Percentiles rank a stretch among this genome's conserved stretches.
phyloP scores from a whole-genome alignment of 2,329 filamentous ascomycete species.

The Zelopaecilomyces penicillatus region DNA sequence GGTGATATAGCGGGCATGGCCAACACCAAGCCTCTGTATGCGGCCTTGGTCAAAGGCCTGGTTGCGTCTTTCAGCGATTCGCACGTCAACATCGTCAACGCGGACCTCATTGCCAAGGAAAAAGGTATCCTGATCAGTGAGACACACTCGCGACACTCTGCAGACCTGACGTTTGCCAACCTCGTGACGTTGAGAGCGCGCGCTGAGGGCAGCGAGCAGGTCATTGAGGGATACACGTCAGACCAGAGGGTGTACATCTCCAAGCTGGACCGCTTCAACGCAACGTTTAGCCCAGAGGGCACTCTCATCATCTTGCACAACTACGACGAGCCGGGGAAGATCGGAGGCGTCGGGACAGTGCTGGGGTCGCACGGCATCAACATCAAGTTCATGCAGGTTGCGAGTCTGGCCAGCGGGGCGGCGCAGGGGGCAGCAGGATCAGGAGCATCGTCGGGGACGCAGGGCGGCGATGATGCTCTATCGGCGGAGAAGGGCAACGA shows the following conservation, averaged over 20 bases:
- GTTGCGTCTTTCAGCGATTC: constrained; percentile 59
- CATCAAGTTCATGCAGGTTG: constrained; percentile 73
- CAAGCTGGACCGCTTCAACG: constrained; percentile 63
- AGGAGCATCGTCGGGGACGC: not conserved
- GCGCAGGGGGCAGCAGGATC: constrained; percentile 9
- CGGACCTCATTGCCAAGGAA: constrained; percentile 64
- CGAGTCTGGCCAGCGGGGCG: constrained; percentile 33
- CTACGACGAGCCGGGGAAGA: constrained; percentile 75
- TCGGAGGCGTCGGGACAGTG: constrained; percentile 66
- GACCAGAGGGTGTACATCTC: constrained; percentile 61
- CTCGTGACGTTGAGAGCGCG: constrained; percentile 60
- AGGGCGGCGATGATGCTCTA: constrained; percentile 52
- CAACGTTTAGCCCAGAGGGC: constrained; percentile 64
- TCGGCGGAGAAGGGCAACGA: constrained; percentile 34
- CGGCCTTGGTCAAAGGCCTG: constrained; percentile 70
- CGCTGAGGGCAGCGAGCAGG: constrained; percentile 28
- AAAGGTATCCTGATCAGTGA: constrained; percentile 73
- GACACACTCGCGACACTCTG: constrained; percentile 53
- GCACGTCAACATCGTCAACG: constrained; percentile 78
- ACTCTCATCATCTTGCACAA: constrained; percentile 72
- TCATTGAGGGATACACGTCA: constrained; percentile 59
- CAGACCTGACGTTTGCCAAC: constrained; percentile 58
- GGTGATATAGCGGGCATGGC: constrained; percentile 62
- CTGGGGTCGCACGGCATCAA: constrained; percentile 66
- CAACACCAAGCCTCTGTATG: constrained; percentile 72